These are phyloP conservation scores for Seminavis robusta DNA, from an alignment of 108 stramenopile species.

Conservation along the genomic window DNA sequence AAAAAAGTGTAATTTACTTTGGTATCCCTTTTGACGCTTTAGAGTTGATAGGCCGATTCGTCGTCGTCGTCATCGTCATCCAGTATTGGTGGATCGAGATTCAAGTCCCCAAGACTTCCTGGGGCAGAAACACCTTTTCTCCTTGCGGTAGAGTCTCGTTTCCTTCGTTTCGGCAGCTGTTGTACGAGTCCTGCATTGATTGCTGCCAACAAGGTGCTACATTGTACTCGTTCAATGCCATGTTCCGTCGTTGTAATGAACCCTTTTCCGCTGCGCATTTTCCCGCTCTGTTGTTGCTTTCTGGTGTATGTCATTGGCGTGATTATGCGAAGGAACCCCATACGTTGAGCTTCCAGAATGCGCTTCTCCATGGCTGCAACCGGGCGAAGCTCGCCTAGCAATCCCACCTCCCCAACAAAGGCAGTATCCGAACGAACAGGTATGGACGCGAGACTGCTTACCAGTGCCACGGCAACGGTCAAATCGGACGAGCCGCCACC, in stretches of 20 bases:
- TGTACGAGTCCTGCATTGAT: conserved; percentile 54
- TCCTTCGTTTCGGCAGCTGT: conserved; percentile 23
- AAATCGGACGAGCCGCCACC: conserved; percentile 68
- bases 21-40: background rate
- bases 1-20: too few relatives aligned
- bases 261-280: conserved; percentile 5
- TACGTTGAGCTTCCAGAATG: conserved; percentile 69
- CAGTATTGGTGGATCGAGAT: too few relatives aligned
- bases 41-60: background rate
- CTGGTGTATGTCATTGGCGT: conserved; percentile 27
- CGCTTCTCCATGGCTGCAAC: conserved; percentile 75
- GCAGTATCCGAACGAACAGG: conserved; percentile 89
- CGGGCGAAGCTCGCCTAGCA: conserved; percentile 85
- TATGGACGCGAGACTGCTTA: conserved; percentile 72
- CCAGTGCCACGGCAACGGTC: conserved; percentile 78
- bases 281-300: conserved; percentile 7
- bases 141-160: too few relatives aligned
- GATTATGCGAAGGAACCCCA: conserved; percentile 80
- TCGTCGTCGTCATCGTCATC: conserved; percentile 6
- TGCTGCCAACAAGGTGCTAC: conserved; percentile 58
- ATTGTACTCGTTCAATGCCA: conserved; percentile 49
- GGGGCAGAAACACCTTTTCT: too few relatives aligned
- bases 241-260: background rate
- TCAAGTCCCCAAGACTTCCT: too few relatives aligned
- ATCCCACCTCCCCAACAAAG: conserved; percentile 92